Base-by-base conservation (phyloP, 148 eudicot species). In the Spergularia marina region DNA sequence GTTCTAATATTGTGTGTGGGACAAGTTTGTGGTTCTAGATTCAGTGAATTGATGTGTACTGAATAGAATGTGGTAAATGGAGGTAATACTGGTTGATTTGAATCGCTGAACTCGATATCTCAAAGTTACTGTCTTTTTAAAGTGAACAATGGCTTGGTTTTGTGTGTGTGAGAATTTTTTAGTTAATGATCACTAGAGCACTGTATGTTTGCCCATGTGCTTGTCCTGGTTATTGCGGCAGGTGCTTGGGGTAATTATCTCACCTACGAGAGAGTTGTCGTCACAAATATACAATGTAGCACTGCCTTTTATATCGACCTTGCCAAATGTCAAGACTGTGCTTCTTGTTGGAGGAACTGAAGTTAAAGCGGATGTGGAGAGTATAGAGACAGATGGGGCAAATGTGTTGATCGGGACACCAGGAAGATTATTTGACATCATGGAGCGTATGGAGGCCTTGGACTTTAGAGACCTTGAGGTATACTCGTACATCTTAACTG, bases 381-480 rank as follows among this genome's bases (percentile, higher is more conserved):
- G 78, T 82, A 90, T 94, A 76, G 97, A 94, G 77, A 94, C 89
- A 60, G 89, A 88, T 74, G 97, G 98, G 68, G 91, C 87, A 57
- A 91, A 94, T 89, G 65, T 94, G 74, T 82, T 94, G 84, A 92
- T 94, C 66, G 97, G 96, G 70, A 94, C 97, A 21, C 98, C 98
- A 57, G 98, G 98, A 72, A 85, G 98, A 82, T 73, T 94, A 47
- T 73, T 76, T 85, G 98, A 94, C 79, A 90, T 91, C 64, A 94
- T 94, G 97, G 98, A 94, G 11, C 91, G 96, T 7, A 79, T 90
- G 80, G 94, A 91, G 78, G 73, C 74, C 39, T 74, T 94, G 83
- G 96, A 94, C 74, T 88, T 90, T 41, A 82, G 94, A 64, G 83
- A 76, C 79, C 82, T 94, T 72, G 98, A 90, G 98, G 98, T 94